Base-by-base conservation (phyloP, 2,329 filamentous ascomycete species). In the Trichoderma simmonsii region DNA sequence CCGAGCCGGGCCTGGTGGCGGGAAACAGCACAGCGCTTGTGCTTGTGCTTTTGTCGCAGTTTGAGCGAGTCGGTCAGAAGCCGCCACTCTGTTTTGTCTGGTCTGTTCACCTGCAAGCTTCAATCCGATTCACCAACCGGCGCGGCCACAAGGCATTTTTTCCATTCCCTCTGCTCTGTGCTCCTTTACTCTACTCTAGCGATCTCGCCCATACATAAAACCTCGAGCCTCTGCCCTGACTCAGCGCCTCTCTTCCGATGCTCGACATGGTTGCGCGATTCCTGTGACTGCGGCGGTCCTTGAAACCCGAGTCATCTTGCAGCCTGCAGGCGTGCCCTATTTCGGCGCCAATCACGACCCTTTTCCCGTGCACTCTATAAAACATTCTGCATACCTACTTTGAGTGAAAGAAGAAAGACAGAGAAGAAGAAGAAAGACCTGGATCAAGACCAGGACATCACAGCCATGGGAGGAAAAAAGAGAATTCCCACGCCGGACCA, bases 401-500 rank as follows among this genome's bases (percentile, higher is more conserved):
- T 43, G 39, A 8, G 39, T 43, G 39, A 43, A 43, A 18, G 15
- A n/a, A 51, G 18, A 18, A 34, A 51, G 26, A 48, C 6, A 43
- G 34, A 34, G 28, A 30, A 24, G 26, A 14, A 54, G 8, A 34
- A 61, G 30, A 28, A 26, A 59, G 30, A 26, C 6, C 30, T 26
- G 24, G 34, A 60, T 24, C 12, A 43, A n/a, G 56, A 51, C 34
- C n/a, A 34, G 11, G 39, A 54, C 14, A 24, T 26, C 59, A 34
- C 11, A 30, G 26, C 36, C 34, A 73, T 73, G 72, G 56, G 26
- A 14, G 72, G 61, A 24, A 73, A 73, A 26, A 71, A 71, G 56
- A 71, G 63, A 26, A 81, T 90, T 54, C 88, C 90, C 68, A 87
- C 88, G 74, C 84, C 85, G 70, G 84, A 88, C 71, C 89, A 90